These are phyloP conservation scores for Lepidopterella palustris DNA, from an alignment of 495 filamentous ascomycete species.

Conservation along the genomic window DNA sequence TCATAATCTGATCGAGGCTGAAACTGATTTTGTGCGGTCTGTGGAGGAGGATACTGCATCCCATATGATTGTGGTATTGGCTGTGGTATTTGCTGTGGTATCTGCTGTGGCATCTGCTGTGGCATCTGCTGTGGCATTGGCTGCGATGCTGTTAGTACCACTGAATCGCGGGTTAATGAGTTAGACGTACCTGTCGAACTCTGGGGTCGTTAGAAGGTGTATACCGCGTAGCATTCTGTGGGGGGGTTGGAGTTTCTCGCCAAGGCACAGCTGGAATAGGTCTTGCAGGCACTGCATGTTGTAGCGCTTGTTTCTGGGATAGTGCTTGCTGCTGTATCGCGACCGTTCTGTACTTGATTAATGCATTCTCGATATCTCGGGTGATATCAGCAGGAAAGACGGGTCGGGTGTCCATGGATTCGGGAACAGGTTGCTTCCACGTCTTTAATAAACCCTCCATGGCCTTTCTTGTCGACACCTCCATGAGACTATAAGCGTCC, in stretches of 20 bases:
- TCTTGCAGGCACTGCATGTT: conserved; percentile 47
- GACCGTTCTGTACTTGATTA: conserved; percentile 80
- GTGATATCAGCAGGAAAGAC: conserved; percentile 84
- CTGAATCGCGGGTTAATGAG: not conserved
- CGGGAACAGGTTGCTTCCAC: conserved; percentile 94
- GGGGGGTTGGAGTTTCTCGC: conserved; percentile 65
- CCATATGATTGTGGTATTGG: not conserved
- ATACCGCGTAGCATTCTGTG: conserved; percentile 44
- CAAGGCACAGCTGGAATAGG: conserved; percentile 47
- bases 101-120: too few relatives aligned
- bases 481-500: conserved; percentile 87
- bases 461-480: conserved; percentile 69
- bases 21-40: conserved; percentile 15
- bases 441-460: conserved; percentile 97
- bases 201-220: conserved; percentile 34
- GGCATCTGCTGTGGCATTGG: too few relatives aligned
- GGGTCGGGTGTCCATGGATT: conserved; percentile 76
- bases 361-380: conserved; percentile 82
- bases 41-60: conserved; percentile 14
- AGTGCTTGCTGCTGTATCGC: conserved; percentile 61
- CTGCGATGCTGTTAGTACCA: not conserved
- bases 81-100: too few relatives aligned
- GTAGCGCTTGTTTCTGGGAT: conserved; percentile 56
- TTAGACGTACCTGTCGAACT: conserved; percentile 18
- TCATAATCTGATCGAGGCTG: conserved; percentile 27